phyloP scores from a whole-genome alignment of 805 yeast species.

The Candida coquimbonensis region DNA sequence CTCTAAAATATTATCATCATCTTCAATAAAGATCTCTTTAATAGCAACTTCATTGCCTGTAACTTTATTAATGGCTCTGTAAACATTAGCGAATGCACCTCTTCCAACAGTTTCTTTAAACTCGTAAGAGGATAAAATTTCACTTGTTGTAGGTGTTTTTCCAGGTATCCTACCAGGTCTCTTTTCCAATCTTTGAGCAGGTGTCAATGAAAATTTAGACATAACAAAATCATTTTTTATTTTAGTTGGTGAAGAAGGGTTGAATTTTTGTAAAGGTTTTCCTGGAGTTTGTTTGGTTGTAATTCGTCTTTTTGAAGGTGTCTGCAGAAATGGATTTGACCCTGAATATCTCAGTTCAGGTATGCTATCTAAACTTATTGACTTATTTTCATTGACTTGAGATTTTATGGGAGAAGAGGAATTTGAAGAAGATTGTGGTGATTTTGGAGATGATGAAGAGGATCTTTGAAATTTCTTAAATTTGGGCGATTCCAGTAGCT shows the following conservation, averaged over 20 bases:
- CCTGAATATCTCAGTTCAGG: constrained; percentile 17
- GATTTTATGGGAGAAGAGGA: constrained; percentile 11
- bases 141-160: constrained; percentile 15
- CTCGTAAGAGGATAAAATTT: constrained; percentile 33
- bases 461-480: constrained; percentile 21
- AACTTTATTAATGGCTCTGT: constrained; percentile 58
- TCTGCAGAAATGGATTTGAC: constrained; percentile 12
- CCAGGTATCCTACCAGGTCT: constrained; percentile 33
- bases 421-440: constrained; percentile 1
- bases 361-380: constrained; percentile 11
- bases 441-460: constrained; percentile 16
- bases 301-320: constrained; percentile 17
- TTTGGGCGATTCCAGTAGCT: constrained; percentile 21
- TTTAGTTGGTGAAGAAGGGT: neutral
- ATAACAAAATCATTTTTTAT: neutral
- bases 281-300: constrained; percentile 13
- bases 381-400: constrained; percentile 11
- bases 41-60: constrained; percentile 72
- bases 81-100: constrained; percentile 91
- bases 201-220: constrained; percentile 29
- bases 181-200: constrained; percentile 46
- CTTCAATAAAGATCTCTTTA: constrained; percentile 68
- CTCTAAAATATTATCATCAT: constrained; percentile 59
- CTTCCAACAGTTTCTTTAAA: constrained; percentile 66
- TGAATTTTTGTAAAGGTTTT: constrained; percentile 1